Conservation (phyloP, 2,329 filamentous ascomycete species). For the Thielaviopsis musarum region DNA sequence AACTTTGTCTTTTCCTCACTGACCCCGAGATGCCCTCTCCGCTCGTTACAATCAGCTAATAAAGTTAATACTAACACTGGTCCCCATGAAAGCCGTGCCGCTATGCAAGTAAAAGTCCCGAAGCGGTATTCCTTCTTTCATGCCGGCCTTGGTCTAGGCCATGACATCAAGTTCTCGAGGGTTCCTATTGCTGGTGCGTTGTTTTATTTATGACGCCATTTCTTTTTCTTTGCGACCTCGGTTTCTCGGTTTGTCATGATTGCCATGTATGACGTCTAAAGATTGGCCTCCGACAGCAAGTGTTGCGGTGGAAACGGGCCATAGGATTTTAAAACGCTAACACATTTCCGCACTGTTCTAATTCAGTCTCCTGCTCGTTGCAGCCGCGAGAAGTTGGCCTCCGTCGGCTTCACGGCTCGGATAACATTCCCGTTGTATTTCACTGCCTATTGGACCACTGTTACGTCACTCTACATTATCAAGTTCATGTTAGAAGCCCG, state of each 20-base stretch:
- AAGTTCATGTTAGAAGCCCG: no score
- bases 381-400: background rate
- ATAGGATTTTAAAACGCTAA: background rate
- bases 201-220: no score
- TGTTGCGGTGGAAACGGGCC: background rate
- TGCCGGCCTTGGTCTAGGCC: background rate
- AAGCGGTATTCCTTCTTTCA: background rate
- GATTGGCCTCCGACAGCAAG: background rate
- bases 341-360: no score
- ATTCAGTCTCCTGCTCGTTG: background rate
- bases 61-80: background rate
- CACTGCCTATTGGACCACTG: background rate
- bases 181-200: no score
- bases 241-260: background rate
- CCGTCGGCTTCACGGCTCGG: background rate
- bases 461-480: background rate
- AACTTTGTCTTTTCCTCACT: background rate
- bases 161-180: background rate
- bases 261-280: background rate
- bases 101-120: background rate
- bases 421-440: background rate
- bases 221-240: no score
- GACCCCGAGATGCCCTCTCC: background rate
- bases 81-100: background rate
- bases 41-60: background rate